These are phyloP conservation scores for Mycosarcoma mackinlayi DNA, from an alignment of 1,284 basidiomycete genomes.

Conservation along the genomic window DNA sequence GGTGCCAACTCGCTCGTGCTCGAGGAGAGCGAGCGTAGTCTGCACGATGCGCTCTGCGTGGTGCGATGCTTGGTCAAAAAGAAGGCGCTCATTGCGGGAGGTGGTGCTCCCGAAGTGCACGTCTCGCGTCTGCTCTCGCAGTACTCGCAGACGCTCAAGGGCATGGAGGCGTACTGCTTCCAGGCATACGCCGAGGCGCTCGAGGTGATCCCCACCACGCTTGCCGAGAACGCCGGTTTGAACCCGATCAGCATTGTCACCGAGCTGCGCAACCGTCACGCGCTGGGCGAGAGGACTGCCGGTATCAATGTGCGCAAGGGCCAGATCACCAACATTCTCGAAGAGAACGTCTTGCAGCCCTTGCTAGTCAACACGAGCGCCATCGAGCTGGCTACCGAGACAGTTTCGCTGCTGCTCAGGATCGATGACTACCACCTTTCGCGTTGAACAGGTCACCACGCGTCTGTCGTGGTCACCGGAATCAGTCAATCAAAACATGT, in stretches of 20 bases:
- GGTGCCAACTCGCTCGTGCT: slow-evolving; percentile 93
- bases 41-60: slow-evolving; percentile 98
- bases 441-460: slow-evolving; percentile 32
- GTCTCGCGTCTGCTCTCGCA: slow-evolving; percentile 92
- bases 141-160: slow-evolving; percentile 91
- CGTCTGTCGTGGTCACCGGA: too few species aligned
- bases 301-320: slow-evolving; percentile 91
- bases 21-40: slow-evolving; percentile 95
- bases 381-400: slow-evolving; percentile 94
- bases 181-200: slow-evolving; percentile 97
- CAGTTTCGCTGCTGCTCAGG: slow-evolving; percentile 93
- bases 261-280: slow-evolving; percentile 95
- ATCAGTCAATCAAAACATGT: not conserved
- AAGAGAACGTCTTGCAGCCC: slow-evolving; percentile 97
- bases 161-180: slow-evolving; percentile 99
- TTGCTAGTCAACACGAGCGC: slow-evolving; percentile 95
- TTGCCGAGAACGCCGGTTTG: slow-evolving; percentile 97
- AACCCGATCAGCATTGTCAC: slow-evolving; percentile 99
- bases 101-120: slow-evolving; percentile 97
- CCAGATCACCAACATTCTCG: slow-evolving; percentile 92
- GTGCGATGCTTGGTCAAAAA: slow-evolving; percentile 99
- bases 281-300: slow-evolving; percentile 90
- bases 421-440: slow-evolving; percentile 85
- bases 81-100: slow-evolving; percentile 94
- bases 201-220: slow-evolving; percentile 96